Evolutionary conservation across 345 rosid species (phyloP).

Genomic region (Bruguiera sexangula): DNA sequence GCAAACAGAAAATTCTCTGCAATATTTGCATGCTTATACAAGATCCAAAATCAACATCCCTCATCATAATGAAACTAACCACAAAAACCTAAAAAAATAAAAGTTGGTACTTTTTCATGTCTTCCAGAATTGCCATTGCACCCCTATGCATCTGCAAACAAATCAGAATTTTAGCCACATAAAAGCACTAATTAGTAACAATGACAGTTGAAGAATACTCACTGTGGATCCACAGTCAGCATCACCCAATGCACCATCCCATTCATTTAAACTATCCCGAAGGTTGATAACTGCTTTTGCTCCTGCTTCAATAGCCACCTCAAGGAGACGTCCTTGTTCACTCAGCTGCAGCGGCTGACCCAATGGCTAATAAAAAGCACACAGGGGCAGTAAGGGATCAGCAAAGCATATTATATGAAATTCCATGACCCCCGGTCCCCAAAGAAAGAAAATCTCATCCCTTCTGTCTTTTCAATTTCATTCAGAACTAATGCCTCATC

Average conservation of each 20-base stretch:
- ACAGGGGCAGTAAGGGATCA: conserved; percentile 15
- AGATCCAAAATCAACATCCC: conserved; percentile 9
- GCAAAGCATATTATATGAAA: not conserved
- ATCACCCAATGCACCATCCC: conserved; percentile 97
- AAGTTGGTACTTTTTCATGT: conserved; percentile 74
- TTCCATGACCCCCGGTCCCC: too few relatives aligned
- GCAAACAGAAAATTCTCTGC: not conserved
- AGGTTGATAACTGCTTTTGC: conserved; percentile 58
- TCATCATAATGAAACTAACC: conserved; percentile 5
- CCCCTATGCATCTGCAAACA: conserved; percentile 76
- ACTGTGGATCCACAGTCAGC: conserved; percentile 98
- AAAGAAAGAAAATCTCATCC: not conserved
- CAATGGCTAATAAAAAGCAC: conserved; percentile 45
- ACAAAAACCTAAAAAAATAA: conserved; percentile 7
- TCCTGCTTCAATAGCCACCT: conserved; percentile 85
- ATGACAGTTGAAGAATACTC: conserved; percentile 30
- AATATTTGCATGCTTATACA: too few relatives aligned
- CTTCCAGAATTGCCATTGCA: conserved; percentile 78
- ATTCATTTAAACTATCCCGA: conserved; percentile 74
- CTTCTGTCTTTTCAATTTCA: too few relatives aligned
- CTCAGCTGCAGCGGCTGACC: conserved; percentile 60
- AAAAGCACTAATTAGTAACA: not conserved
- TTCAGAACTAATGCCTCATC: too few relatives aligned
- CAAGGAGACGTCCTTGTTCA: conserved; percentile 64
- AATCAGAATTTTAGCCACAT: conserved; percentile 8